Evolutionary conservation across 2,329 filamentous ascomycete genomes (phyloP).

Genomic region (Magnaporthiopsis rhizophila): DNA sequence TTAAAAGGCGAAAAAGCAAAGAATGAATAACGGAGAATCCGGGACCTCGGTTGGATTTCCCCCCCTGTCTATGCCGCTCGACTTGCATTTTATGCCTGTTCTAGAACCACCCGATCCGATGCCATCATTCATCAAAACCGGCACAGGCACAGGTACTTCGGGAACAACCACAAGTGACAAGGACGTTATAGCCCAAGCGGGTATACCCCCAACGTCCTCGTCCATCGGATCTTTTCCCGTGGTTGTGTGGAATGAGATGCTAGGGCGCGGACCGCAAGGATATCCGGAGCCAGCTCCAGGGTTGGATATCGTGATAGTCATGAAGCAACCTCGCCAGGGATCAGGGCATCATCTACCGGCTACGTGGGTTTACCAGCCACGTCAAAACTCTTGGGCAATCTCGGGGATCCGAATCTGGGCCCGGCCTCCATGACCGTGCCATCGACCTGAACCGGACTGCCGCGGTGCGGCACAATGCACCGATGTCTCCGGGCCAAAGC

Average conservation of each 20-base stretch:
- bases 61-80: not conserved
- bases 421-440: not conserved
- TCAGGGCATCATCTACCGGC: not conserved
- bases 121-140: not conserved
- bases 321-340: not conserved
- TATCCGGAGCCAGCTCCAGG: not conserved
- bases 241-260: not conserved
- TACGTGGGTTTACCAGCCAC: not conserved
- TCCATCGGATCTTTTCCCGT: not conserved
- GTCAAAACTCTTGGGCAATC: not conserved
- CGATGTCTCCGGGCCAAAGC: not conserved
- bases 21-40: not conserved
- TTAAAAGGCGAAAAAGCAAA: not conserved
- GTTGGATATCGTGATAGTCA: not conserved
- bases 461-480: not conserved
- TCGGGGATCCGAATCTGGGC: not conserved
- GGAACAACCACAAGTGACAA: not conserved
- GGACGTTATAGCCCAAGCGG: not conserved
- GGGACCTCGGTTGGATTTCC: not conserved
- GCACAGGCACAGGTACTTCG: not conserved
- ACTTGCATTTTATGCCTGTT: not conserved
- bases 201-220: not conserved
- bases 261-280: not conserved
- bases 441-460: not conserved
- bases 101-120: not conserved